Evolutionary conservation across 331 rosid species (phyloP).

Genomic region (Stylosanthes scabra): DNA sequence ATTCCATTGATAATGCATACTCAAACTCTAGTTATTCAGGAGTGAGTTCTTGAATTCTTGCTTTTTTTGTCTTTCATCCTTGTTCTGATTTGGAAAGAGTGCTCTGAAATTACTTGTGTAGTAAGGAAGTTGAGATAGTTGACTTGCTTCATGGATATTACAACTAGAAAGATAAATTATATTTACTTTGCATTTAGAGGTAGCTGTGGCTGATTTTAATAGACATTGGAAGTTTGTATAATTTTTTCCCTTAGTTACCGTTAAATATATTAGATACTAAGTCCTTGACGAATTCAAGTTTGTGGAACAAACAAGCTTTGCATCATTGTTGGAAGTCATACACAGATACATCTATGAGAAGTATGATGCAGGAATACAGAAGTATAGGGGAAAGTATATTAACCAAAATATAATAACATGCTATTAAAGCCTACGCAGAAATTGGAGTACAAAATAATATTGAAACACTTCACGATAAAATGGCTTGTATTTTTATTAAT

Average conservation of each 20-base stretch:
- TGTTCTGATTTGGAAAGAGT: too few relatives aligned
- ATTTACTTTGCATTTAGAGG: slow-evolving; percentile 4
- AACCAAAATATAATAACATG: not conserved
- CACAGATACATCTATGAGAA: not conserved
- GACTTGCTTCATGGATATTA: too few relatives aligned
- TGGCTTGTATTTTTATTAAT: not conserved
- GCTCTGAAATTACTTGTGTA: not conserved
- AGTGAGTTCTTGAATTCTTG: not conserved
- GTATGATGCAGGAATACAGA: not conserved
- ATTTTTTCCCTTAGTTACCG: not conserved
- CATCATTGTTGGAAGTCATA: not conserved
- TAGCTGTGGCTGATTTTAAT: not conserved
- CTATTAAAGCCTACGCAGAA: not conserved
- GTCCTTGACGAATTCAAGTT: not conserved
- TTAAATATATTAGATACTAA: not conserved
- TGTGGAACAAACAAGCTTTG: not conserved
- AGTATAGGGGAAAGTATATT: not conserved
- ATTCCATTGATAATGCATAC: not conserved
- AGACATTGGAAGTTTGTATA: not conserved
- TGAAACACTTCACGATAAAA: not conserved
- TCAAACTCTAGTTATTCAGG: not conserved
- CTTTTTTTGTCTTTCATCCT: not conserved
- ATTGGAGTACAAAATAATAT: not conserved
- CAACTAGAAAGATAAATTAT: not conserved
- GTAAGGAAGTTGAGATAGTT: too few relatives aligned